Base-by-base conservation (phyloP, 306 rosid genomes). In the Rubus parviflorus region DNA sequence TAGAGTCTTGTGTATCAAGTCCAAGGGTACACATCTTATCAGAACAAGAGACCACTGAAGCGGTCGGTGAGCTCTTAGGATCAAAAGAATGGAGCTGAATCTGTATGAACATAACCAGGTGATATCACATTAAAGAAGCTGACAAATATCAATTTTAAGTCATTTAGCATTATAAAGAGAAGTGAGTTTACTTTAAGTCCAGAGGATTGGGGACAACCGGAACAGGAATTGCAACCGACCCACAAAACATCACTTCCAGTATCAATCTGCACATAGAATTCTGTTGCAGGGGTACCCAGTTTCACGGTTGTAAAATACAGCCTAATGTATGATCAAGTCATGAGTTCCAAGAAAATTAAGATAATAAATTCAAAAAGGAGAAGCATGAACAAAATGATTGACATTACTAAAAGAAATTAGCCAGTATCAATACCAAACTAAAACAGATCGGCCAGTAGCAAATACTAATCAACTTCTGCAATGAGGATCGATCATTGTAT, bases 161-260 rank as follows among this genome's bases (percentile, higher is more conserved):
- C 23, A 40, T 64, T 2, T 22, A 7, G 73, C 12, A 46, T 23
- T 19, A 4, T n/a, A 42, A n/a, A 7, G 5, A 43, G 17, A 8
- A 45, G 68, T 25, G 68, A 70, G 41, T 73, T 83, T 86, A 91
- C 97, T 77, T 82, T 84, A 58, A 91, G 90, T 15, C 90, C 91
- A 68, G 90, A 89, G 38, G 91, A 81, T 71, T 77, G 72, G 5
- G 97, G 97, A 79, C 97, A 91, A 74, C 97, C 94, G 81, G 13
- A 83, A 83, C 97, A 91, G 81, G 91, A 79, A 78, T 41, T 73
- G 70, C 94, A 91, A 75, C 90, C 76, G 41, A 91, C 88, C 94
- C 97, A 91, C 56, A 89, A 86, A 80, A 87, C 86, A 85, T 91
- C 93, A 82, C 93, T 91, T 45, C 97, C 93, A 7, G 97, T 91